phyloP scores from a whole-genome alignment of 768 basidiomycete species.

The Hericium rajendrae region DNA sequence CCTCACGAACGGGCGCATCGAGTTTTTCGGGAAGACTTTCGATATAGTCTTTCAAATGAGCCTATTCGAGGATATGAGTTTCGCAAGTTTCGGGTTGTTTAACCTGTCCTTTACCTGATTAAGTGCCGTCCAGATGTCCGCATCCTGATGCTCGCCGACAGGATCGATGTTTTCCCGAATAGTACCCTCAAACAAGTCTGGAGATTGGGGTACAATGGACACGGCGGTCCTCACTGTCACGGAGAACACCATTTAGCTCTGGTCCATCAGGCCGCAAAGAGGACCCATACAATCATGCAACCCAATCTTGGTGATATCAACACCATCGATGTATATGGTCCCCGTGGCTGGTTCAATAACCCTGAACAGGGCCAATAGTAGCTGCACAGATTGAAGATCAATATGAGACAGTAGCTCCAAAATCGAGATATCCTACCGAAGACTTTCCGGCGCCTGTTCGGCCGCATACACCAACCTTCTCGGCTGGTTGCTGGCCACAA shows the following conservation, averaged over 20 bases:
- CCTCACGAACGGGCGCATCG: conserved; percentile 68
- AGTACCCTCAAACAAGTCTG: conserved; percentile 52
- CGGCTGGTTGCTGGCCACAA: conserved; percentile 46
- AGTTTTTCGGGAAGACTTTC: conserved; percentile 56
- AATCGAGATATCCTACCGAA: conserved; percentile 36
- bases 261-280: background rate
- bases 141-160: conserved; percentile 61
- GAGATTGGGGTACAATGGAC: conserved; percentile 40
- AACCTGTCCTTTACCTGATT: conserved; percentile 34
- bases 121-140: conserved; percentile 81
- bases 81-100: too few species aligned
- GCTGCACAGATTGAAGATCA: conserved; percentile 21
- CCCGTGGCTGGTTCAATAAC: conserved; percentile 66
- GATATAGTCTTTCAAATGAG: conserved; percentile 60
- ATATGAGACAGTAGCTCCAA: background rate
- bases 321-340: conserved; percentile 60
- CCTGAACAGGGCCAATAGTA: conserved; percentile 66
- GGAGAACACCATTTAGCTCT: background rate
- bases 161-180: conserved; percentile 88
- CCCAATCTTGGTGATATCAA: conserved; percentile 71
- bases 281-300: conserved; percentile 59
- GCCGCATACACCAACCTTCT: conserved; percentile 88
- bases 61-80: conserved; percentile 29
- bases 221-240: conserved; percentile 60
- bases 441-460: conserved; percentile 78